Conservation (phyloP, 148 eudicot genomes). For the Rhododendron griersonianum region DNA sequence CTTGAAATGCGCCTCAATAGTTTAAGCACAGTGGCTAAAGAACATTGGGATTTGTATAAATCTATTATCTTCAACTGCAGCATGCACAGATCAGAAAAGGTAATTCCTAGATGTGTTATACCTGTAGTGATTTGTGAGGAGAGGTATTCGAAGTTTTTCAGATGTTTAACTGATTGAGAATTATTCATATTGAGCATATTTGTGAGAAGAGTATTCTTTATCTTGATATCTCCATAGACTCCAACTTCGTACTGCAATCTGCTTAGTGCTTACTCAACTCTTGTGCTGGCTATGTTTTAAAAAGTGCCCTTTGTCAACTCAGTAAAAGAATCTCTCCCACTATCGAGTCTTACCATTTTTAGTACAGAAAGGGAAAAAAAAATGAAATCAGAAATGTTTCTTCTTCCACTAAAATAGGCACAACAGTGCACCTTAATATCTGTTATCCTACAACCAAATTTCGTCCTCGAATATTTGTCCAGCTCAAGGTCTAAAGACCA, state of each 20-base stretch:
- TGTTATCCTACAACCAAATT: not conserved
- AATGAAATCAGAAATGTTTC: not conserved
- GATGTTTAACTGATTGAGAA: not conserved
- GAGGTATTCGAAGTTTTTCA: not conserved
- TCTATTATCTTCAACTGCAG: constrained; percentile 55
- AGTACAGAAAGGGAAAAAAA: not conserved
- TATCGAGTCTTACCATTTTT: not conserved
- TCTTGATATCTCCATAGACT: not conserved
- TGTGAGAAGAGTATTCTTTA: not conserved
- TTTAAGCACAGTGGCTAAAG: constrained; percentile 58
- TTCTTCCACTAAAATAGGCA: not conserved
- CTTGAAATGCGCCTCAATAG: constrained; percentile 56
- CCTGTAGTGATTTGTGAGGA: not conserved
- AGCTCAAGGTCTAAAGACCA: too few species aligned
- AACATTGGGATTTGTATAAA: constrained; percentile 52
- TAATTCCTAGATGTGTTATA: constrained; percentile 15
- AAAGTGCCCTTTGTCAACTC: too few species aligned
- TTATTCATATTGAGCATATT: not conserved
- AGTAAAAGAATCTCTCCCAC: not conserved
- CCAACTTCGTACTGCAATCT: not conserved
- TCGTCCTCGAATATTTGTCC: not conserved
- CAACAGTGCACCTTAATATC: not conserved
- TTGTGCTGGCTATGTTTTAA: not conserved
- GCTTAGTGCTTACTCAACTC: not conserved
- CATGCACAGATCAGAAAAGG: constrained; percentile 61